Conservation (phyloP, 2,329 filamentous ascomycete species). For the Fusarium praegraminearum region DNA sequence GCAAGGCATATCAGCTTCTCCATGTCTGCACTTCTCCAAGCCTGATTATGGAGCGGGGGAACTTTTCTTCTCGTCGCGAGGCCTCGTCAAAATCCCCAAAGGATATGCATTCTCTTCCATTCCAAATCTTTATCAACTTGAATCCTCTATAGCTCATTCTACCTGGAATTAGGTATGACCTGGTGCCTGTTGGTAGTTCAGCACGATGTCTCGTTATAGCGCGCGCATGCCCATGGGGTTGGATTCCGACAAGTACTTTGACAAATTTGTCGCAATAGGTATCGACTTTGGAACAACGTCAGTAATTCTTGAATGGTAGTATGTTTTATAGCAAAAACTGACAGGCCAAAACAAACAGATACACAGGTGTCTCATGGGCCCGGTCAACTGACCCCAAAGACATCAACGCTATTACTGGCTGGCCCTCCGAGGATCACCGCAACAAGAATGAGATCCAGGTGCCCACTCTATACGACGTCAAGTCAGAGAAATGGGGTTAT, state of each 20-base stretch:
- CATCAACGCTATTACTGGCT: conserved; percentile 8
- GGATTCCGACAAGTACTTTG: not conserved
- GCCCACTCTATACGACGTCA: conserved; percentile 20
- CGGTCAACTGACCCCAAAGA: conserved; percentile 4
- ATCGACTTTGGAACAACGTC: conserved; percentile 10
- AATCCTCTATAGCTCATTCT: not conserved
- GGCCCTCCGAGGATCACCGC: not conserved
- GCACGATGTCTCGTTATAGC: not conserved
- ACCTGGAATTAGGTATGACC: not conserved
- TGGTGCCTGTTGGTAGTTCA: not conserved
- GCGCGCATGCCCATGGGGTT: not conserved
- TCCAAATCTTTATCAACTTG: not conserved
- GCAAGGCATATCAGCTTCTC: not conserved
- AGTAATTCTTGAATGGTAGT: not conserved
- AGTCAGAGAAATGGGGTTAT: conserved; percentile 21
- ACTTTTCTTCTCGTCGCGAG: not conserved
- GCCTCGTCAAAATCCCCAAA: not conserved
- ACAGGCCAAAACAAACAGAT: not conserved
- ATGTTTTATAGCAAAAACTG: not conserved
- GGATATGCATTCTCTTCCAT: not conserved
- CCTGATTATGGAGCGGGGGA: not conserved
- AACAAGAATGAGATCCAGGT: conserved; percentile 13
- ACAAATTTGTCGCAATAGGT: not conserved
- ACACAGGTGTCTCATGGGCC: conserved; percentile 30
- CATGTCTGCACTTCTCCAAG: not conserved